A percentile compares a stretch with the other conserved stretches of the same genome.
Conservation (phyloP, 2,329 filamentous ascomycete genomes). For the Trichoderma harzianum region DNA sequence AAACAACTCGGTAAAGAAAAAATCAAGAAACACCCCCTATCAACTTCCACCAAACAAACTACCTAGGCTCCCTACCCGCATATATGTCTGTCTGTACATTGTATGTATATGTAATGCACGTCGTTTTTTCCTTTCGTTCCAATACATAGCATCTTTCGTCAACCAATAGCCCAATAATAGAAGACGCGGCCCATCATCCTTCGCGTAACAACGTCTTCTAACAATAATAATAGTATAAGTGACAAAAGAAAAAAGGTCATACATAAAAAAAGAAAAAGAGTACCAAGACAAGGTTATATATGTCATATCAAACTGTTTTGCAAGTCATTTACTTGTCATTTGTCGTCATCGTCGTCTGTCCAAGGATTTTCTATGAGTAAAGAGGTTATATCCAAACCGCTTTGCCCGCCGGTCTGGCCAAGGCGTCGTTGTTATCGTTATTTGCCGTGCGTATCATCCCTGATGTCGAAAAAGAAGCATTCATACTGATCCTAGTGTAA, state of each 20-base stretch:
- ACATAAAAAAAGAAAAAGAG: background rate
- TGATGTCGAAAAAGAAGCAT: conserved; percentile 10
- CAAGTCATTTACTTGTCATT: conserved; percentile 13
- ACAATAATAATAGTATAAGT: conserved; percentile 3
- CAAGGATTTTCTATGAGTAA: background rate
- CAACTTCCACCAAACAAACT: conserved; percentile 2
- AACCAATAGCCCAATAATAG: conserved; percentile 9
- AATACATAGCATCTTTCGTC: background rate
- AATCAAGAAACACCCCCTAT: background rate
- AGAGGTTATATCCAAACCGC: conserved; percentile 10
- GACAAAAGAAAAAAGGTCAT: conserved; percentile 1
- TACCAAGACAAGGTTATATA: conserved; percentile 3
- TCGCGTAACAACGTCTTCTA: background rate
- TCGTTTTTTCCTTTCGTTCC: background rate
- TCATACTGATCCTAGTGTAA: conserved; percentile 11
- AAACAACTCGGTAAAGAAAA: background rate
- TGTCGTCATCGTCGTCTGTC: conserved; percentile 15
- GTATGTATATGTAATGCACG: conserved; percentile 6
- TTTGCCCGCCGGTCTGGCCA: conserved; percentile 8
- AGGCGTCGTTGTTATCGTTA: conserved; percentile 9
- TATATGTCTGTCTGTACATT: background rate
- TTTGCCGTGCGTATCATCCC: conserved; percentile 14
- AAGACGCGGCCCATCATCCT: conserved; percentile 9
- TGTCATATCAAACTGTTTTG: conserved; percentile 14
- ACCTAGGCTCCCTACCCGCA: background rate